Conservation (phyloP, 768 basidiomycete species). For the Melanogaster broomeanus region DNA sequence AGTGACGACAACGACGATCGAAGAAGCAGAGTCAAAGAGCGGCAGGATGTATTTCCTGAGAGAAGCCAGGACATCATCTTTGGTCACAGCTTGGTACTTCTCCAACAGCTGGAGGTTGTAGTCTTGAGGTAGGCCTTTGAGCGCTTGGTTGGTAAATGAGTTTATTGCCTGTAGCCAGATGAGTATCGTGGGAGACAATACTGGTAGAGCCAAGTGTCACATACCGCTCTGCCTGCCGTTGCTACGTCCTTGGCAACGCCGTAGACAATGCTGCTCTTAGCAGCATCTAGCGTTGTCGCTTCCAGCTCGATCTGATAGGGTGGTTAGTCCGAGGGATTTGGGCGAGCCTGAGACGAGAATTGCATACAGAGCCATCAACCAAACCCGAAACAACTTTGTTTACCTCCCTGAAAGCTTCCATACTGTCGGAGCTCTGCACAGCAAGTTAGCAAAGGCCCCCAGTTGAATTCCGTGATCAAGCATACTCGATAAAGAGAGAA, state of each 20-base stretch:
- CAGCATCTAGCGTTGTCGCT: conserved; percentile 80
- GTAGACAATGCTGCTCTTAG: conserved; percentile 91
- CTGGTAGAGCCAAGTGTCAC: conserved; percentile 27
- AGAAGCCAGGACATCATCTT: conserved; percentile 69
- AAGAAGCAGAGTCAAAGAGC: conserved; percentile 75
- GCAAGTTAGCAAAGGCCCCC: conserved; percentile 4
- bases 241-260: conserved; percentile 78
- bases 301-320: conserved; percentile 71
- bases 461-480: conserved; percentile 2
- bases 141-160: conserved; percentile 88
- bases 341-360: neutral
- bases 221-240: conserved; percentile 84
- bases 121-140: conserved; percentile 80
- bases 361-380: conserved; percentile 76
- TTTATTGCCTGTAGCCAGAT: conserved; percentile 57
- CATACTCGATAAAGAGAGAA: conserved; percentile 81
- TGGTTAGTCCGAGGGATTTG: neutral
- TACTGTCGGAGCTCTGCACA: conserved; percentile 73
- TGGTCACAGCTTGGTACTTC: conserved; percentile 77
- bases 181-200: conserved; percentile 7
- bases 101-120: conserved; percentile 76
- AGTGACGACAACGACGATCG: conserved; percentile 80
- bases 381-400: conserved; percentile 75
- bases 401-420: conserved; percentile 81
- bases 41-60: conserved; percentile 80